Percentiles rank a stretch among this genome's conserved stretches.
Conservation (phyloP, 2,329 filamentous ascomycete species). For the Fusarium caatingaense region DNA sequence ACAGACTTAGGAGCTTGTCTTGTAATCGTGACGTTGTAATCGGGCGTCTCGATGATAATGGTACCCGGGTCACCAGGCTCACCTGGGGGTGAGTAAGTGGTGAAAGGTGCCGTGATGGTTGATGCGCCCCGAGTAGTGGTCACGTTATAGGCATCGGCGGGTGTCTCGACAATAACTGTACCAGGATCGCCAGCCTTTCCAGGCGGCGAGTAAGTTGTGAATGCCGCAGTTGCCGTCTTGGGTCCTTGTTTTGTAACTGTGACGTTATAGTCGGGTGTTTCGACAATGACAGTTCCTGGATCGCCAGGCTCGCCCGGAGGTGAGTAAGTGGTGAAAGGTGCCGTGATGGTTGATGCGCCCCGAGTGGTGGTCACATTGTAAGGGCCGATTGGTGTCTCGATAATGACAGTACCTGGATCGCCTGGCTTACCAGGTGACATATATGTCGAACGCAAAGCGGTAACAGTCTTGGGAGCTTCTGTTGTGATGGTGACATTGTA, state of each 20-base stretch:
- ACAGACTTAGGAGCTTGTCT: neutral
- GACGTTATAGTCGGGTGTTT: slow-evolving; percentile 23
- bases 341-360: slow-evolving; percentile 18
- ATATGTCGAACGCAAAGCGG: slow-evolving; percentile 4
- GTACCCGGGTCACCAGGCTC: slow-evolving; percentile 1
- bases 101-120: neutral
- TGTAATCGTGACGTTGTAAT: slow-evolving; percentile 11
- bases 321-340: slow-evolving; percentile 14
- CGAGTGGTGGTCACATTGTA: slow-evolving; percentile 25
- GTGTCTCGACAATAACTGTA: slow-evolving; percentile 23
- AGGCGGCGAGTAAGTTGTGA: slow-evolving; percentile 17
- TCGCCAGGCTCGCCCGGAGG: slow-evolving; percentile 7
- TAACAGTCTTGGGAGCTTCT: neutral
- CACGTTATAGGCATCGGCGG: neutral
- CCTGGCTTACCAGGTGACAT: slow-evolving; percentile 4
- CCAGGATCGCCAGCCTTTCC: slow-evolving; percentile 20
- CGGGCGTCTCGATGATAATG: slow-evolving; percentile 2
- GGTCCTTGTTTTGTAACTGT: slow-evolving; percentile 6
- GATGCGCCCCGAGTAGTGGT: slow-evolving; percentile 3
- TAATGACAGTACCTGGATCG: slow-evolving; percentile 23
- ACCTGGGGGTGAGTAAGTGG: neutral
- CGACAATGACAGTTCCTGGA: slow-evolving; percentile 24
- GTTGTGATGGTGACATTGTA: slow-evolving; percentile 32
- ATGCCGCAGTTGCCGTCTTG: neutral
- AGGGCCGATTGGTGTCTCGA: slow-evolving; percentile 19